Evolutionary conservation across 2,329 filamentous ascomycete genomes (phyloP).

Genomic region (Hymenoscyphus repandus): DNA sequence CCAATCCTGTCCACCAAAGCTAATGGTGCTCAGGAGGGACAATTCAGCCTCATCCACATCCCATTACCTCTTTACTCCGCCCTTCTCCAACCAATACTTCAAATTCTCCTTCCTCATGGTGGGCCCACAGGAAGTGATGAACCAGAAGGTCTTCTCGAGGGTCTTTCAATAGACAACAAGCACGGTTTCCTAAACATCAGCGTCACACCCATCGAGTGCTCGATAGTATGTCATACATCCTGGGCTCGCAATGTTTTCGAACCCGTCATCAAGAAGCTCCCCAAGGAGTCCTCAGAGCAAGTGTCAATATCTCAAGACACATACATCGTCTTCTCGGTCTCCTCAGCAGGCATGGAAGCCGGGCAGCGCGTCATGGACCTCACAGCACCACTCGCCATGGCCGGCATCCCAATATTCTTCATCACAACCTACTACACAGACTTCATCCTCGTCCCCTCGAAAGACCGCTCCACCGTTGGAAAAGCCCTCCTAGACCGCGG

Average conservation of each 20-base stretch:
- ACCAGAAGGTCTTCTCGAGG: conserved; percentile 36
- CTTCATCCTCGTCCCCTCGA: conserved; percentile 84
- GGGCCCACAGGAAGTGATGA: conserved; percentile 30
- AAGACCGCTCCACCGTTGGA: conserved; percentile 68
- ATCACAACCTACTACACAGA: conserved; percentile 98
- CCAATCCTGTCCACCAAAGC: conserved; percentile 16
- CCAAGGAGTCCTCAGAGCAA: conserved; percentile 43
- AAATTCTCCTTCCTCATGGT: conserved; percentile 67
- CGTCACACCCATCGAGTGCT: conserved; percentile 87
- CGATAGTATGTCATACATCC: conserved; percentile 76
- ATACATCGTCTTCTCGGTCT: conserved; percentile 85
- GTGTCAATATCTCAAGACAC: conserved; percentile 77
- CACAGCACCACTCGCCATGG: conserved; percentile 83
- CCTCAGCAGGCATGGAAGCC: conserved; percentile 83
- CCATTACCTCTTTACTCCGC: conserved; percentile 71
- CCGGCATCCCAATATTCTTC: conserved; percentile 95
- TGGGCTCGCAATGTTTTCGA: conserved; percentile 72
- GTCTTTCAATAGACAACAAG: conserved; percentile 46
- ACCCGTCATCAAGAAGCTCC: conserved; percentile 61
- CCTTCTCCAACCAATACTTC: conserved; percentile 83
- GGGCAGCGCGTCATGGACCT: conserved; percentile 87
- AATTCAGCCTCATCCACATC: conserved; percentile 84
- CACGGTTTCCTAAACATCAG: conserved; percentile 91
- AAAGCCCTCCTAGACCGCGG: conserved; percentile 71
- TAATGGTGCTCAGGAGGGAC: conserved; percentile 62